These are phyloP conservation scores for Dothiorella sarmentorum DNA, from an alignment of 2,329 filamentous ascomycete genomes.

Conservation along the genomic window DNA sequence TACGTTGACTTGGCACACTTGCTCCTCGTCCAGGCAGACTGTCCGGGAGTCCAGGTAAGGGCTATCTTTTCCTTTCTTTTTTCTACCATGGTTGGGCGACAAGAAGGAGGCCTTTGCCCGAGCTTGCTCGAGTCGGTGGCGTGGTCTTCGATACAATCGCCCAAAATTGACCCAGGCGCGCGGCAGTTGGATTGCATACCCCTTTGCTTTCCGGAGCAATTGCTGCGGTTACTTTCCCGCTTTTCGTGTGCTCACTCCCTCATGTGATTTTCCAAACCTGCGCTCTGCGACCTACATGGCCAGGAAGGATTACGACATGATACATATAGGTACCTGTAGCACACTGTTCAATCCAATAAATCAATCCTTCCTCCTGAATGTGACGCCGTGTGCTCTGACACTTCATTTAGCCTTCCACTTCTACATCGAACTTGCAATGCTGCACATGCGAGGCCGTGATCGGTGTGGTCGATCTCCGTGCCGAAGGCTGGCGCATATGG, in stretches of 20 bases:
- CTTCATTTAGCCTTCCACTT: neutral
- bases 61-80: slow-evolving; percentile 18
- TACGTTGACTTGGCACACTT: slow-evolving; percentile 81
- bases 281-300: neutral
- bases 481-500: slow-evolving; percentile 48
- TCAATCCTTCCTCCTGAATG: neutral
- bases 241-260: neutral
- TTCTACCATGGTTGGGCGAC: slow-evolving; percentile 40
- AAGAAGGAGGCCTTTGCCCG: slow-evolving; percentile 55
- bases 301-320: slow-evolving; percentile 6
- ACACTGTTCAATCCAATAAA: neutral
- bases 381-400: neutral
- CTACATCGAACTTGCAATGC: slow-evolving; percentile 32
- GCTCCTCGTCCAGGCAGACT: slow-evolving; percentile 66
- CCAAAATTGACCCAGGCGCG: slow-evolving; percentile 44
- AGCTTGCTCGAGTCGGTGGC: slow-evolving; percentile 35
- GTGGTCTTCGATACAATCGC: slow-evolving; percentile 58
- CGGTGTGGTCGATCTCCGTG: slow-evolving; percentile 41
- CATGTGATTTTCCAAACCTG: neutral
- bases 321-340: slow-evolving; percentile 18
- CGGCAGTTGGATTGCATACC: neutral
- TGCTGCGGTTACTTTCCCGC: slow-evolving; percentile 8
- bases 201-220: neutral
- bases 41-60: slow-evolving; percentile 48
- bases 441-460: slow-evolving; percentile 36